phyloP scores from a whole-genome alignment of 257 asterid species.

The Asclepias syriaca region DNA sequence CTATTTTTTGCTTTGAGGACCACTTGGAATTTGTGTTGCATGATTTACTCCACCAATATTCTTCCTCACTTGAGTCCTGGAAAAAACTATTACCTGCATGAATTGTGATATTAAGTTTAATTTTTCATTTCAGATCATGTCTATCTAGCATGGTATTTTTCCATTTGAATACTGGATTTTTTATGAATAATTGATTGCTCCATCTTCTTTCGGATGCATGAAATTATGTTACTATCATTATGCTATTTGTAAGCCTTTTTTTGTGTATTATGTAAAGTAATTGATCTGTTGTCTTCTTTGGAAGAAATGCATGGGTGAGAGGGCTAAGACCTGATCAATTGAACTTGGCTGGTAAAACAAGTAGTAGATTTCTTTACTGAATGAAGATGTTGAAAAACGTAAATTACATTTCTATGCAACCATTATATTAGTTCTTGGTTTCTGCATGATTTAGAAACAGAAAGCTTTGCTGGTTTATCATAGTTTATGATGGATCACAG shows the following conservation, averaged over 20 bases:
- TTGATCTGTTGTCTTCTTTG: neutral
- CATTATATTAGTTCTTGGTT: neutral
- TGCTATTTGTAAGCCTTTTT: neutral
- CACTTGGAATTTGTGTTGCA: neutral
- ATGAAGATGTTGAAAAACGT: neutral
- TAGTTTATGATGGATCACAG: neutral
- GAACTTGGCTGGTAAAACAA: neutral
- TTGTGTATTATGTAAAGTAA: neutral
- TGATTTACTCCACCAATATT: neutral
- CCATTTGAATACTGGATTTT: neutral
- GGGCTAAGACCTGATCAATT: neutral
- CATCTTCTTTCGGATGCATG: neutral
- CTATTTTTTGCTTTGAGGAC: neutral
- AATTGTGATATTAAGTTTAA: neutral
- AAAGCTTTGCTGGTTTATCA: constrained; percentile 1
- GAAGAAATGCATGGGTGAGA: neutral
- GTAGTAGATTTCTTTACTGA: neutral
- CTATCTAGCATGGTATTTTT: neutral
- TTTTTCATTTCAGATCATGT: neutral
- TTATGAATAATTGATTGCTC: neutral
- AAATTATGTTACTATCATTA: neutral
- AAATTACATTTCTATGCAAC: neutral
- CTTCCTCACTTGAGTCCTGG: neutral
- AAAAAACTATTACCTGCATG: neutral
- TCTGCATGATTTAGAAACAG: neutral